These are phyloP conservation scores for Xylariales sp. DNA, from an alignment of 2,329 filamentous ascomycete genomes.

Conservation along the genomic window DNA sequence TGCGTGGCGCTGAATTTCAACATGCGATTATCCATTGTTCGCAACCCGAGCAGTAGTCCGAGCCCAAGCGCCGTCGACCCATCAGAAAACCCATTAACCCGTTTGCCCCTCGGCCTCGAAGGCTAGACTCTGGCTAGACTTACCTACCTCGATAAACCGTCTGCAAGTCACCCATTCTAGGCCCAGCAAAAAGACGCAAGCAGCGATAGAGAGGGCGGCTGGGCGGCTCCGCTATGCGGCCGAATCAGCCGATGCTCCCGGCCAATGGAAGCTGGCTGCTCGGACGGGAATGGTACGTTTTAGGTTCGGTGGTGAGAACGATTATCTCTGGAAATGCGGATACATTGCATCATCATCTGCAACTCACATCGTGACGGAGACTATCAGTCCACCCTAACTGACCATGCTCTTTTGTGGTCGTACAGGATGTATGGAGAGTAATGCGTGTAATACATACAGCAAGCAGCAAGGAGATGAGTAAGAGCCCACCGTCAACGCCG, in stretches of 20 bases:
- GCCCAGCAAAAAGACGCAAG: too few relatives aligned
- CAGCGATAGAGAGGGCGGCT: background rate
- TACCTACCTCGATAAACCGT: too few relatives aligned
- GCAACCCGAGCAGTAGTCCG: too few relatives aligned
- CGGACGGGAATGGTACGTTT: constrained; percentile 24
- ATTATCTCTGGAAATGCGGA: constrained; percentile 10
- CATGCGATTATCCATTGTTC: too few relatives aligned
- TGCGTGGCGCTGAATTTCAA: too few relatives aligned
- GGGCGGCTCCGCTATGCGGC: constrained; percentile 18
- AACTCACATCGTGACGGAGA: constrained; percentile 17
- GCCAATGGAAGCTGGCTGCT: constrained; percentile 20
- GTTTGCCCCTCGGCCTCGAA: background rate
- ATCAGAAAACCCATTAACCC: too few relatives aligned
- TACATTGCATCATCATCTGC: constrained; percentile 35
- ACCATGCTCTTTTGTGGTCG: constrained; percentile 3
- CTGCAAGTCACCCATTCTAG: too few relatives aligned
- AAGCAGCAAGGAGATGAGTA: background rate
- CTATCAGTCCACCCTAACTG: constrained; percentile 28
- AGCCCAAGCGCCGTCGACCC: too few relatives aligned
- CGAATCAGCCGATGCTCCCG: constrained; percentile 2
- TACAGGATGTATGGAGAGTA: background rate
- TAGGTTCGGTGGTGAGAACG: background rate
- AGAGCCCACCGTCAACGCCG: constrained; percentile 11
- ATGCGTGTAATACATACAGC: background rate
- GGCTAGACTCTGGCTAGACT: background rate